Evolutionary conservation across 1,284 basidiomycete genomes (phyloP), one percentile per base, ranked within the genome.

Genomic region (Sporisorium sorghi): DNA sequence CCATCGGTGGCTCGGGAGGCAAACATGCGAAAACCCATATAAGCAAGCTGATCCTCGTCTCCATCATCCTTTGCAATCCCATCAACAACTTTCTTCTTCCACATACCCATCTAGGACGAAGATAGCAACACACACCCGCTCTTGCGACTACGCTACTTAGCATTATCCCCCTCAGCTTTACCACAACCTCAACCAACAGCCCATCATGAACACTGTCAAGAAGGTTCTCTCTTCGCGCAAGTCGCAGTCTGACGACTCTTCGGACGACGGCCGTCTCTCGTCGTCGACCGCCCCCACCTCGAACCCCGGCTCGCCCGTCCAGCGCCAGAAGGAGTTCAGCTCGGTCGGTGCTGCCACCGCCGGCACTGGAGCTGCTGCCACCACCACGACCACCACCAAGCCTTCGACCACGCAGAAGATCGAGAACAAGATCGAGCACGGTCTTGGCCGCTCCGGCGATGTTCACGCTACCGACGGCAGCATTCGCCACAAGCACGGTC

Each of bases 121-220:
- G 33, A 40, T 10, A 3, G 19, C 15, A 39, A 53, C 10, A 23
- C 21, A 30, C 28, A 30, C 32, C 26, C 65, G 65, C 59, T 68
- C 65, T 58, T 61, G 44, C 58, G 26, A 42, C 7, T 33, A 32
- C 63, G 56, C 39, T 30, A 23, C 40, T 30, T 30, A 5, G 9
- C n/a, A 47, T 15, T 15, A 24, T 30, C 53, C 53, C 42, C 12
- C 52, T 44, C 2, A 54, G 52, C 52, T 54, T 33, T 24, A 12
- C 43, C 40, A 26, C 49, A 26, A 14, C 24, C 15, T 24, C 19
- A 32, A 26, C 24, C 21, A 23, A 33, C 17, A 21, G 8, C 17
- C 24, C 62, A 72, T 21, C 47, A 74, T 74, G 72, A 74, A 74
- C 62, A 48, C 72, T 35, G 66, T 74, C 42, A 74, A 70, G 62